phyloP scores from a whole-genome alignment of 2,329 filamentous ascomycete genomes.

The Furcasterigmium sp. region DNA sequence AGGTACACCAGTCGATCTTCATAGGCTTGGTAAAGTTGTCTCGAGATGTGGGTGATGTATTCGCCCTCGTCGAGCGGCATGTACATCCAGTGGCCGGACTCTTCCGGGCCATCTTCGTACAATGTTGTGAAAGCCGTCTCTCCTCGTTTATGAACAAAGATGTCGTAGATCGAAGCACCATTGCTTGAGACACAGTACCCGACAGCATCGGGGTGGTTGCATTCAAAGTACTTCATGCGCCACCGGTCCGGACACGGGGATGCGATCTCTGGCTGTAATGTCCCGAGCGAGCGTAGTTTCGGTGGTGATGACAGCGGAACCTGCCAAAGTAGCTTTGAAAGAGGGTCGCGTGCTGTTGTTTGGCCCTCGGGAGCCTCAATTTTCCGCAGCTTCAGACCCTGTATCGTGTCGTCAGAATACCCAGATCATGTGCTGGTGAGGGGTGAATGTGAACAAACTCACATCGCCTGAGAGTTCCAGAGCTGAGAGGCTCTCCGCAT shows the following conservation, averaged over 20 bases:
- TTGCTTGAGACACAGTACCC: background rate
- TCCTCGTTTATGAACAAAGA: background rate
- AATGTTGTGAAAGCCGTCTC: background rate
- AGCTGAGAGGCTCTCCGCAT: background rate
- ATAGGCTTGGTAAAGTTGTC: background rate
- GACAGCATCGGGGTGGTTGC: constrained; percentile 1
- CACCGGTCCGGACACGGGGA: background rate
- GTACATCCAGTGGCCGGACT: background rate
- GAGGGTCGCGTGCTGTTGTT: background rate
- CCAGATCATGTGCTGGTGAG: background rate
- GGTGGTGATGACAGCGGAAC: background rate
- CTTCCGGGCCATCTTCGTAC: background rate
- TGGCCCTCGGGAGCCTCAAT: background rate
- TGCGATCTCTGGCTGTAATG: background rate
- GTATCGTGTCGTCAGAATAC: background rate
- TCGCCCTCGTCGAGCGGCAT: constrained; percentile 3
- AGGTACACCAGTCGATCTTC: background rate
- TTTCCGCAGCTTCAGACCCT: background rate
- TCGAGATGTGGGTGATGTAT: background rate
- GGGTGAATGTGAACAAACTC: background rate
- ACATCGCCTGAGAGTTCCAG: background rate
- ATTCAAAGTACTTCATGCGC: background rate
- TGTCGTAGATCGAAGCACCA: background rate
- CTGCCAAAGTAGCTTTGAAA: background rate
- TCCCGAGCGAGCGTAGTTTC: background rate